Evolutionary conservation across 768 basidiomycete genomes (phyloP), one percentile per base, ranked within the genome.

Genomic region (Boletus sp.): DNA sequence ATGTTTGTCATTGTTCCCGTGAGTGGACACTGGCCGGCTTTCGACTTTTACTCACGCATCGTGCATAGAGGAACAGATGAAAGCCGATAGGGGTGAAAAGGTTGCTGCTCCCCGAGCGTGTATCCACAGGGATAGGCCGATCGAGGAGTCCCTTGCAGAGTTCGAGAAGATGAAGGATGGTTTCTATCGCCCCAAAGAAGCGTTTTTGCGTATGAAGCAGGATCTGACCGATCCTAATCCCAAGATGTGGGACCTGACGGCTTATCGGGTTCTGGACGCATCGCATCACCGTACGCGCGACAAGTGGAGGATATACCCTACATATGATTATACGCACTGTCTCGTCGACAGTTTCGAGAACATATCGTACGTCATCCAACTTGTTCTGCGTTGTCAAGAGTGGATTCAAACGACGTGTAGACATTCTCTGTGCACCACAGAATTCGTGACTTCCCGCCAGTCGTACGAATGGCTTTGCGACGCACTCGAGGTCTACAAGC

Each of bases 381-480:
- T 12, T 17, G 18, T 37, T 52, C 17, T 17, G 24, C 46, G 4
- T 54, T 51, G 30, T 48, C 14, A 11, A 17, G 20, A 7, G 18
- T 28, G 29, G 47, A 30, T 17, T 52, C 14, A 54, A 36, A 3
- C 10, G 49, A 45, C 18, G 5, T 32, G 10, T 45, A 98, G 96
- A 28, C 97, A 99, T 77, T 98, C 97, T 1, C 80, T 99, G 7
- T 99, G 97, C 67, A 99, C 97, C 1, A 85, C 84, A 39, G 97
- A 99, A 72, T 99, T 99, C 72, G 87, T 98, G 64, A 85, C 87
- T 20, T 94, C 97, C 3, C 90, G 97, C 53, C 91, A 94, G 68
- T 97, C 97, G 0, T 98, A 99, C 71, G 97, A 99, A 67, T 99
- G 97, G 97, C 83, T 99, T 12, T 99, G 97, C 66, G 96, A 99